phyloP scores from a whole-genome alignment of 768 basidiomycete species.

The Cubamyces lactineus region DNA sequence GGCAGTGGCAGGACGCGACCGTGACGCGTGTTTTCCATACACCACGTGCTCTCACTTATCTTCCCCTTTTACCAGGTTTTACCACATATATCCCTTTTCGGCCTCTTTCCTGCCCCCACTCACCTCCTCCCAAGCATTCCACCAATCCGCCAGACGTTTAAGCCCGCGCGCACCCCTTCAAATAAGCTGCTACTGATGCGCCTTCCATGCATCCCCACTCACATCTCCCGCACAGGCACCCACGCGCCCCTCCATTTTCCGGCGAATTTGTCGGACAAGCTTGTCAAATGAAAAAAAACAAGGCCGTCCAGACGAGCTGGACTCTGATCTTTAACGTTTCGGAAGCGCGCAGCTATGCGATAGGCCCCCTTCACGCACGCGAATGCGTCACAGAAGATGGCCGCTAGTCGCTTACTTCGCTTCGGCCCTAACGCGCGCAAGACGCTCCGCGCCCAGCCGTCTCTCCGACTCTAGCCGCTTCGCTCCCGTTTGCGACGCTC shows the following conservation, averaged over 20 bases:
- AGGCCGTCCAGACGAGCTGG: not conserved
- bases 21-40: slow-evolving; percentile 8
- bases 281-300: too few relatives aligned
- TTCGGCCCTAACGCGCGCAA: not conserved
- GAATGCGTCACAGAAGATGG: slow-evolving; percentile 12
- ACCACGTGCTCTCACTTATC: slow-evolving; percentile 7
- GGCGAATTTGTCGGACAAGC: not conserved
- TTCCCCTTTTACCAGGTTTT: too few relatives aligned
- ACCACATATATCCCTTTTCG: slow-evolving; percentile 3
- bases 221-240: not conserved
- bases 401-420: slow-evolving; percentile 12
- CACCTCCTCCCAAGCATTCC: slow-evolving; percentile 1
- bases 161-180: not conserved
- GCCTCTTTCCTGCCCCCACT: not conserved
- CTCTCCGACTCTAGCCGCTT: not conserved
- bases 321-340: too few relatives aligned
- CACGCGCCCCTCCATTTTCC: not conserved
- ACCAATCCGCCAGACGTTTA: not conserved
- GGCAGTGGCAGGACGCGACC: slow-evolving; percentile 7
- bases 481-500: not conserved
- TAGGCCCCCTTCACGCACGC: not conserved
- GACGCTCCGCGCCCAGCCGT: not conserved
- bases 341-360: too few relatives aligned
- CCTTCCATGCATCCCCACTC: not conserved
- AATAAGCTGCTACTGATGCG: not conserved